These are phyloP conservation scores for Fusarium incarnatum DNA, from an alignment of 2,329 filamentous ascomycete genomes.

Conservation along the genomic window DNA sequence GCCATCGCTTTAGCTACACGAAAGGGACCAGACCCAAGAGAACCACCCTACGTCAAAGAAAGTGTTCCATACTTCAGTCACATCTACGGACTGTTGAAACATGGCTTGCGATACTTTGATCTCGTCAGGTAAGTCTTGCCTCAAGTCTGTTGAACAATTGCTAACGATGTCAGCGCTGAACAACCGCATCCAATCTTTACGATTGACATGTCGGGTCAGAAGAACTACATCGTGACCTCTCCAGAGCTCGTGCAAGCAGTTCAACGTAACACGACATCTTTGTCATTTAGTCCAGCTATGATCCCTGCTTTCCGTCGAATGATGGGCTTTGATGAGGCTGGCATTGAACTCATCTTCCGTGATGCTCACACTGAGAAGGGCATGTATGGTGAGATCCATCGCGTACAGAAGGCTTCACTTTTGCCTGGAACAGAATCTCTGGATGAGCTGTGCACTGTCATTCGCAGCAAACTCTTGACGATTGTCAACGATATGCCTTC, in stretches of 20 bases:
- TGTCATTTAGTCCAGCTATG: slow-evolving; percentile 37
- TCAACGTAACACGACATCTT: slow-evolving; percentile 30
- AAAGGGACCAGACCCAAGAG: slow-evolving; percentile 24
- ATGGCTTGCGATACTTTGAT: slow-evolving; percentile 38
- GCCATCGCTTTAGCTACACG: background rate
- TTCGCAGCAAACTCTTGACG: slow-evolving; percentile 14
- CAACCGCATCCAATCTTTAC: slow-evolving; percentile 41
- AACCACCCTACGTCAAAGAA: slow-evolving; percentile 31
- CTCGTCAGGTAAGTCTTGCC: slow-evolving; percentile 13
- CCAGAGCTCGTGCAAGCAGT: slow-evolving; percentile 39
- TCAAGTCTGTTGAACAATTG: fast-evolving
- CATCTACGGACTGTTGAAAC: slow-evolving; percentile 29
- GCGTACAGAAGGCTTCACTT: slow-evolving; percentile 31
- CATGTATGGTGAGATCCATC: slow-evolving; percentile 41
- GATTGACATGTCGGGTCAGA: slow-evolving; percentile 40
- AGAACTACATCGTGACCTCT: slow-evolving; percentile 41
- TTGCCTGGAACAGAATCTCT: slow-evolving; percentile 33
- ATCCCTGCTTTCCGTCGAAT: slow-evolving; percentile 38
- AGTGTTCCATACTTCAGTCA: slow-evolving; percentile 26
- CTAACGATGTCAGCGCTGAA: slow-evolving; percentile 23
- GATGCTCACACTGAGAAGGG: slow-evolving; percentile 41
- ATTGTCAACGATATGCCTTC: slow-evolving; percentile 21
- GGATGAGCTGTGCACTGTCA: slow-evolving; percentile 17
- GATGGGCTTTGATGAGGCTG: slow-evolving; percentile 37
- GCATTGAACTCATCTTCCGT: slow-evolving; percentile 39